Evolutionary conservation across 2,329 filamentous ascomycete species (phyloP), one percentile per base, ranked within the genome.

Genomic region (Ceratocystis lukuohia): DNA sequence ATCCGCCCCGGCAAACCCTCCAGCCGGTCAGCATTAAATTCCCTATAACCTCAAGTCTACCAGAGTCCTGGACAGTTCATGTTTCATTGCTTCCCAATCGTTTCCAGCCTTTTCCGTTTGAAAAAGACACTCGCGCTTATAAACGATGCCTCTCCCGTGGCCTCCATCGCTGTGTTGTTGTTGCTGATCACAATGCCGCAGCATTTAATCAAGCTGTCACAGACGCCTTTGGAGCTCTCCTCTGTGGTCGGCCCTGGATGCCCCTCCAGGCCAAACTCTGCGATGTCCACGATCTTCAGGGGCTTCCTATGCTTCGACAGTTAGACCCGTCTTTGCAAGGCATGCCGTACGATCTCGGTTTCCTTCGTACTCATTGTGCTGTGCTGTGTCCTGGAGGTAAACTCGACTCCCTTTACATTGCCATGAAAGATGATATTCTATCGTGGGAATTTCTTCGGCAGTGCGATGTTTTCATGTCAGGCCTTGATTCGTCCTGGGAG

Each of bases 41-140:
- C 44, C 64, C 61, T 6, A 44, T 64, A 41, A 53, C 61, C 68
- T 73, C 63, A 12, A 68, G 37, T 69, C 69, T 69, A 56, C 72
- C 75, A 20, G 75, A 74, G 65, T 74, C 77, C 4, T 85, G 83
- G 83, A 84, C 82, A 1, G 80, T 85, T 33, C 82, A 85, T 70
- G 76, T 85, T 45, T 85, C 83, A 1, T 77, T 85, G 12, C 76
- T 85, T 46, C 83, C 83, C 3, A 80, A 78, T 61, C 76, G 76
- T 12, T 77, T 77, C 44, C 79, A 81, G 66, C 80, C 82, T 3
- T 84, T 84, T 69, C 83, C 83, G 0, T 85, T 85, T 71, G 83
- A 85, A 72, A 82, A 83, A 71, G 82, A 84, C 69, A 84, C 82
- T 15, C 80, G 77, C 50, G 82, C 82, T 3, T 85, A 85, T 73